Conservation (phyloP, 2,329 filamentous ascomycete species). For the Pestalotiopsis sp. region DNA sequence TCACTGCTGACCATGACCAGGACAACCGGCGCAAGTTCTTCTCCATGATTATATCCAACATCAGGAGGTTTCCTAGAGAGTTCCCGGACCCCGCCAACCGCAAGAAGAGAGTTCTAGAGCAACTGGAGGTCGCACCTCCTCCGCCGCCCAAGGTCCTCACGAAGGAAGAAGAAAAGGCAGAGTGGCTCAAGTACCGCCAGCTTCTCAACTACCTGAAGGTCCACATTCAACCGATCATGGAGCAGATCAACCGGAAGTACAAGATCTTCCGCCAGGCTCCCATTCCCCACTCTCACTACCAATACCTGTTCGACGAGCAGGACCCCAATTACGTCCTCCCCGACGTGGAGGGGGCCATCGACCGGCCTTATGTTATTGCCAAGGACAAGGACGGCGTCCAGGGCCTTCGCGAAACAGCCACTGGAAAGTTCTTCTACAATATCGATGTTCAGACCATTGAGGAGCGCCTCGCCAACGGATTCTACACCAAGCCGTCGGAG, state of each 20-base stretch:
- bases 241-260: constrained; percentile 90
- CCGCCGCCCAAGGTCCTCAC: constrained; percentile 68
- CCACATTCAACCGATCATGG: constrained; percentile 91
- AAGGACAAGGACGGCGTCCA: constrained; percentile 78
- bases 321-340: constrained; percentile 71
- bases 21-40: constrained; percentile 80
- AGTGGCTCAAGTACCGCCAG: constrained; percentile 82
- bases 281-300: constrained; percentile 73
- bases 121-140: constrained; percentile 74
- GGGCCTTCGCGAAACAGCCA: constrained; percentile 74
- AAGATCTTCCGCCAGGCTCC: constrained; percentile 83
- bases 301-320: constrained; percentile 82
- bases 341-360: constrained; percentile 57
- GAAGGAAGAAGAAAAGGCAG: constrained; percentile 78
- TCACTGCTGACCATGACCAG: constrained; percentile 39
- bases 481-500: constrained; percentile 87
- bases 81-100: constrained; percentile 87
- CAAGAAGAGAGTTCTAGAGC: constrained; percentile 82
- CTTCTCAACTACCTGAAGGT: constrained; percentile 87
- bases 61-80: constrained; percentile 77
- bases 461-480: constrained; percentile 94
- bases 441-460: constrained; percentile 87
- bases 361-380: constrained; percentile 77
- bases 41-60: constrained; percentile 69
- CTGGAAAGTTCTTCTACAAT: constrained; percentile 91